Evolutionary conservation across 2,329 filamentous ascomycete species (phyloP).

Genomic region (Penicillium nordicum): DNA sequence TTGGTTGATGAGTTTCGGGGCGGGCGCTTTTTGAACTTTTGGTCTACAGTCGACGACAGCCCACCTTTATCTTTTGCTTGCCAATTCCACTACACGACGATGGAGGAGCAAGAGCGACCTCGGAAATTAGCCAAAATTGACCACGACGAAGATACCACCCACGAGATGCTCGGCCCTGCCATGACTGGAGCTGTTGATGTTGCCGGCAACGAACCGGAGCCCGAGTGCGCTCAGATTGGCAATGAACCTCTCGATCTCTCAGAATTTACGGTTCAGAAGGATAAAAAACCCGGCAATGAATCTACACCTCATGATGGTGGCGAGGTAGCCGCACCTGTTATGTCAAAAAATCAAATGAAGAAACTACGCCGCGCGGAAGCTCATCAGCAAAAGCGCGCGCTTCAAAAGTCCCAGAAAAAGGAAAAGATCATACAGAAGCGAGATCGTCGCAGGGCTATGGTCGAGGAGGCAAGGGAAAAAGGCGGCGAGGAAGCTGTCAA

Average conservation of each 20-base stretch:
- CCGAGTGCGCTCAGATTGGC: conserved; percentile 6
- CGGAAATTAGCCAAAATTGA: conserved; percentile 54
- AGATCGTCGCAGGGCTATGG: conserved; percentile 45
- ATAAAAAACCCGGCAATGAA: background rate
- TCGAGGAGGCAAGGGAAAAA: conserved; percentile 33
- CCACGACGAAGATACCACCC: conserved; percentile 26
- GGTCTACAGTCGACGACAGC: conserved; percentile 19
- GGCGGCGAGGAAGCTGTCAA: conserved; percentile 25
- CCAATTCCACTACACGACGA: conserved; percentile 23
- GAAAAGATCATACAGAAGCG: conserved; percentile 55
- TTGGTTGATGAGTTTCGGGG: conserved; percentile 23
- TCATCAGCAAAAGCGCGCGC: conserved; percentile 70
- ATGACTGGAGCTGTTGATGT: conserved; percentile 31
- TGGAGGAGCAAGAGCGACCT: conserved; percentile 56
- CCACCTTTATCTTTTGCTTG: conserved; percentile 2
- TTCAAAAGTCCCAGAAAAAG: conserved; percentile 57
- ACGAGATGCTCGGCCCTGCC: conserved; percentile 25
- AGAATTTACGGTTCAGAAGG: conserved; percentile 1
- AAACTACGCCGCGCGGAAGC: conserved; percentile 67
- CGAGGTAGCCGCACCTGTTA: conserved; percentile 20
- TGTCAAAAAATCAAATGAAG: conserved; percentile 87
- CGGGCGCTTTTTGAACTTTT: conserved; percentile 16
- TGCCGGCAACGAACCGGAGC: conserved; percentile 12
- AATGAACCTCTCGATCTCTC: conserved; percentile 10
- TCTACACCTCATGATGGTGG: background rate